phyloP scores from a whole-genome alignment of 108 stramenopile genomes.

The Skeletonema menzelii region DNA sequence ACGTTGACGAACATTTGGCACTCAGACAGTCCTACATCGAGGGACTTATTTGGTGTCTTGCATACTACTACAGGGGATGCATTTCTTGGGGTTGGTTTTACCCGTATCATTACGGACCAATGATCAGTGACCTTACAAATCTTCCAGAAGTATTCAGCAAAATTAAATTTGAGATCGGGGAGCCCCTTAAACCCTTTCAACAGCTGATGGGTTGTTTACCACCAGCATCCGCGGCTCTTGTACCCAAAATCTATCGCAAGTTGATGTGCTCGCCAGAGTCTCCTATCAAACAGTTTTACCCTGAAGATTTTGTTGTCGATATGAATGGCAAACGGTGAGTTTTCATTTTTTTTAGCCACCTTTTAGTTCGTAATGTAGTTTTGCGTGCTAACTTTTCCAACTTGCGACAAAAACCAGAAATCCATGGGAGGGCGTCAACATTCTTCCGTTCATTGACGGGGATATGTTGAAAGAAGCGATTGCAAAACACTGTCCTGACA shows the following conservation, averaged over 20 bases:
- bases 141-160: constrained; percentile 74
- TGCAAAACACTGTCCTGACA: constrained; percentile 73
- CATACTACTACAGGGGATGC: constrained; percentile 99
- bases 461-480: constrained; percentile 79
- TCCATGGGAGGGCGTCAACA: constrained; percentile 98
- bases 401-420: constrained; percentile 46
- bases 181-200: constrained; percentile 91
- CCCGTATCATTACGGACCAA: constrained; percentile 96
- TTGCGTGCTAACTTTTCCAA: not conserved
- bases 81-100: constrained; percentile 99
- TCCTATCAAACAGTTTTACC: constrained; percentile 94
- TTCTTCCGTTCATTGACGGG: constrained; percentile 97
- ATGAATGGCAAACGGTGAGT: constrained; percentile 95
- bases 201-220: constrained; percentile 98
- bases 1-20: constrained; percentile 66
- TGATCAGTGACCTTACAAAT: constrained; percentile 94
- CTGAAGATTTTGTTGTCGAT: constrained; percentile 91
- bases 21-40: constrained; percentile 88
- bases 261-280: constrained; percentile 88
- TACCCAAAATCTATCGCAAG: constrained; percentile 84
- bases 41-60: constrained; percentile 98
- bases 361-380: not conserved
- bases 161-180: constrained; percentile 87
- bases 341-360: not conserved
- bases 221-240: constrained; percentile 81